Conservation (phyloP, 345 rosid species). For the Eucalyptus pumila region DNA sequence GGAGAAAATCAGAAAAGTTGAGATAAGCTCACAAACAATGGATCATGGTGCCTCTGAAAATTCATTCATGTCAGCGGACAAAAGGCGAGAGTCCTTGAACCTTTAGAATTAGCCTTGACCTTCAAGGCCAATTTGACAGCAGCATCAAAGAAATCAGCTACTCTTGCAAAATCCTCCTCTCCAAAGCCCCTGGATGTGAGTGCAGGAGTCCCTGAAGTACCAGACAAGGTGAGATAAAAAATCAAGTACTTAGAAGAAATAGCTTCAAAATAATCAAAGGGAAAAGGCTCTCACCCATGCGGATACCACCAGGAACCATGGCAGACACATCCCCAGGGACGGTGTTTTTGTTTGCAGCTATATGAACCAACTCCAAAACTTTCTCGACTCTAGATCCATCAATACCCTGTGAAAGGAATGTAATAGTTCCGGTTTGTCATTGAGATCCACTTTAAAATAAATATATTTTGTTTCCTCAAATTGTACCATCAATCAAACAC, state of each 20-base stretch:
- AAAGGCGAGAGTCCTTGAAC: constrained; percentile 1
- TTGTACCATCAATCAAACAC: not conserved
- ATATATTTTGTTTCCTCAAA: not conserved
- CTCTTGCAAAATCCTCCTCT: constrained; percentile 84
- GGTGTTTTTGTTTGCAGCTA: constrained; percentile 91
- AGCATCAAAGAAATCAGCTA: constrained; percentile 80
- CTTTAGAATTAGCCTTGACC: constrained; percentile 62
- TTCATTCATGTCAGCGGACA: not conserved
- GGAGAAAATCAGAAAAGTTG: not conserved
- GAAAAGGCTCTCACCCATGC: constrained; percentile 56
- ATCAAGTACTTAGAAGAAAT: not conserved
- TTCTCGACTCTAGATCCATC: constrained; percentile 98
- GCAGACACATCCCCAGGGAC: constrained; percentile 99
- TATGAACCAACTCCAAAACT: constrained; percentile 80
- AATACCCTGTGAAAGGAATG: constrained; percentile 42
- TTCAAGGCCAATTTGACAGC: constrained; percentile 78
- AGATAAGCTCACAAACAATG: not conserved
- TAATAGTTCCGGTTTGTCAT: not conserved
- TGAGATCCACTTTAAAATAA: not conserved
- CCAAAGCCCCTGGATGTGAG: constrained; percentile 90
- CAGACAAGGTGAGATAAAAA: not conserved
- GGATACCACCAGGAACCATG: constrained; percentile 97
- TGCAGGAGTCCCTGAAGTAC: constrained; percentile 78
- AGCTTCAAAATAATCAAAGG: not conserved
- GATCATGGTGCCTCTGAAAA: not conserved